Conservation (phyloP, 2,329 filamentous ascomycete species). For the Fusarium paranaense region DNA sequence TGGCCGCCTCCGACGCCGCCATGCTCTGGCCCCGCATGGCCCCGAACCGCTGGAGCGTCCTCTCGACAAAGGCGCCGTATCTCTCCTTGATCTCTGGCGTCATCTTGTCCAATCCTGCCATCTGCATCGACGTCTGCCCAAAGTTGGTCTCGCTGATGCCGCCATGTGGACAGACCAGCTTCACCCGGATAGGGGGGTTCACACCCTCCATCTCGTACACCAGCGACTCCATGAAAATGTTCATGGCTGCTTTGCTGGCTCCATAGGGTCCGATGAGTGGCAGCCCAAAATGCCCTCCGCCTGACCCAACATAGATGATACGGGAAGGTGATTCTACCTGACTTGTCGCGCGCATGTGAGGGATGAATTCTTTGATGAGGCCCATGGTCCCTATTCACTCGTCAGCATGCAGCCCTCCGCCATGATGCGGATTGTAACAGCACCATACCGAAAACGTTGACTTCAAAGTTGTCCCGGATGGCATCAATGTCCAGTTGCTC, state of each 20-base stretch:
- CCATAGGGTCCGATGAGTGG: conserved; percentile 24
- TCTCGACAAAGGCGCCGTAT: conserved; percentile 17
- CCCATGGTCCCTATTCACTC: conserved; percentile 4
- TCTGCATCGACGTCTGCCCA: conserved; percentile 24
- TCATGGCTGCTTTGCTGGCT: conserved; percentile 35
- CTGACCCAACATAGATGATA: conserved; percentile 17
- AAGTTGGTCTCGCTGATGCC: conserved; percentile 26
- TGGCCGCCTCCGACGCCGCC: conserved; percentile 15
- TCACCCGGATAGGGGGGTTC: conserved; percentile 12
- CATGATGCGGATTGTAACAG: not conserved
- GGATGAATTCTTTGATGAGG: conserved; percentile 27
- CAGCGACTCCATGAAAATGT: conserved; percentile 13
- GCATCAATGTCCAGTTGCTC: conserved; percentile 17
- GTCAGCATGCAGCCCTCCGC: conserved; percentile 22
- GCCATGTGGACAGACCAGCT: conserved; percentile 20
- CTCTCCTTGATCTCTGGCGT: conserved; percentile 23
- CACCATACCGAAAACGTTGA: conserved; percentile 28
- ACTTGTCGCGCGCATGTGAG: conserved; percentile 16
- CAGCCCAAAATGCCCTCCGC: conserved; percentile 17
- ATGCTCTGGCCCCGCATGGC: conserved; percentile 31
- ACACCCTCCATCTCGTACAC: conserved; percentile 18
- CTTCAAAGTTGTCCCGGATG: conserved; percentile 23
- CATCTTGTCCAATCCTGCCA: conserved; percentile 31
- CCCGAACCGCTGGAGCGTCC: conserved; percentile 28
- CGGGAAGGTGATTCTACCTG: conserved; percentile 10